phyloP scores from a whole-genome alignment of 768 basidiomycete genomes.

The Calvatia gigantea region DNA sequence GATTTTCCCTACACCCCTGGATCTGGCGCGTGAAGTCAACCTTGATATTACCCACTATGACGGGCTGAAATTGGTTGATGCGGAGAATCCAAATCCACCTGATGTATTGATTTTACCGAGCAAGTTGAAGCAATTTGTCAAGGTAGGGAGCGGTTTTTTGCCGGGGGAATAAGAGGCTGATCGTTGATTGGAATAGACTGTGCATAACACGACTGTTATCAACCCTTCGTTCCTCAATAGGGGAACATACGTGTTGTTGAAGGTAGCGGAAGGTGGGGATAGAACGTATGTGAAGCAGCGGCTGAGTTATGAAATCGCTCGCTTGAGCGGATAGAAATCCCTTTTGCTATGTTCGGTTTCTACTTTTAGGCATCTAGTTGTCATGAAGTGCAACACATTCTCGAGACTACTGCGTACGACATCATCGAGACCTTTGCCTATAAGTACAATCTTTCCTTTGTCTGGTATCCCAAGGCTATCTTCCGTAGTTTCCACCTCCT shows the following conservation, averaged over 20 bases:
- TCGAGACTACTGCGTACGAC: slow-evolving; percentile 53
- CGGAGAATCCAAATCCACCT: slow-evolving; percentile 53
- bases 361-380: slow-evolving; percentile 3
- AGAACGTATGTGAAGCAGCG: slow-evolving; percentile 27
- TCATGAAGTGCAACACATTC: slow-evolving; percentile 21
- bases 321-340: background rate
- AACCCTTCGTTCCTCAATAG: slow-evolving; percentile 83
- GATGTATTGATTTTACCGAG: slow-evolving; percentile 88
- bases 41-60: slow-evolving; percentile 81
- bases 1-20: slow-evolving; percentile 81
- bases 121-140: slow-evolving; percentile 84
- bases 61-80: slow-evolving; percentile 33
- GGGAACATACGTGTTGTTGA: slow-evolving; percentile 48
- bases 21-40: slow-evolving; percentile 77
- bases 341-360: background rate
- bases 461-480: slow-evolving; percentile 49
- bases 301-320: slow-evolving; percentile 19
- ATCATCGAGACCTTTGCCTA: slow-evolving; percentile 74
- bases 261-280: slow-evolving; percentile 26
- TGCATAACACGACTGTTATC: slow-evolving; percentile 73
- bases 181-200: slow-evolving; percentile 43
- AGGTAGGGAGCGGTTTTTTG: slow-evolving; percentile 42
- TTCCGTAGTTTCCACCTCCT: slow-evolving; percentile 31
- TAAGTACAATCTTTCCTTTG: slow-evolving; percentile 80
- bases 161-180: background rate